These are phyloP conservation scores for Hanseniaspora guilliermondii DNA, from an alignment of 805 yeast genomes.

Conservation along the genomic window DNA sequence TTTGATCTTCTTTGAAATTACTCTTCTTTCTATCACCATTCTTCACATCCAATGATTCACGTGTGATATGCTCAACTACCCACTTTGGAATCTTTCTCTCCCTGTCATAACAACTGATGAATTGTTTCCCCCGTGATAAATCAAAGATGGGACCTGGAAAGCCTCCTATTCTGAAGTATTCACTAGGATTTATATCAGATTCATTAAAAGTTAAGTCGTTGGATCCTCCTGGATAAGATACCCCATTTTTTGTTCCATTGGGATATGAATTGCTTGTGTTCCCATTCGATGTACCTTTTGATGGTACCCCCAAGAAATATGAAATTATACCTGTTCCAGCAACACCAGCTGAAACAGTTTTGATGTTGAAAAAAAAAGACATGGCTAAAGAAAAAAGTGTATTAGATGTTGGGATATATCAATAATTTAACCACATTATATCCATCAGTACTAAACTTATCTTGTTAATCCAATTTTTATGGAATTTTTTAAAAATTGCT, in stretches of 20 bases:
- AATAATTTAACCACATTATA: too few species aligned
- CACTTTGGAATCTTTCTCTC: conserved; percentile 74
- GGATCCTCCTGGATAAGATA: conserved; percentile 14
- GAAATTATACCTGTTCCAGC: conserved; percentile 27
- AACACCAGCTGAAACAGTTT: conserved; percentile 22
- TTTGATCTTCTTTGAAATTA: conserved; percentile 76
- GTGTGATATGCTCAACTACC: conserved; percentile 77
- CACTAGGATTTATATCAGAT: conserved; percentile 52
- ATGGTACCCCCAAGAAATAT: conserved; percentile 25
- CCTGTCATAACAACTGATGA: conserved; percentile 76
- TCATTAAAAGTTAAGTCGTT: not conserved
- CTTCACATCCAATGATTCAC: conserved; percentile 42
- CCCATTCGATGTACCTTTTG: conserved; percentile 1
- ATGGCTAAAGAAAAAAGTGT: not conserved
- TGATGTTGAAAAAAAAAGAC: not conserved
- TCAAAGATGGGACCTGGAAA: conserved; percentile 94
- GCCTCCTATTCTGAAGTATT: conserved; percentile 69
- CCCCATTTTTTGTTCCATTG: conserved; percentile 5
- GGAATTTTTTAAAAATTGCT: too few species aligned
- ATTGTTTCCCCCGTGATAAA: conserved; percentile 58
- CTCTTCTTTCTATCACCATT: conserved; percentile 70
- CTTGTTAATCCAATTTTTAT: too few species aligned
- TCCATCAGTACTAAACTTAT: too few species aligned
- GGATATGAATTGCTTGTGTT: not conserved
- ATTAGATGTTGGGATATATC: too few species aligned